phyloP scores from a whole-genome alignment of 1,284 basidiomycete species.

The Heterobasidion occidentale region DNA sequence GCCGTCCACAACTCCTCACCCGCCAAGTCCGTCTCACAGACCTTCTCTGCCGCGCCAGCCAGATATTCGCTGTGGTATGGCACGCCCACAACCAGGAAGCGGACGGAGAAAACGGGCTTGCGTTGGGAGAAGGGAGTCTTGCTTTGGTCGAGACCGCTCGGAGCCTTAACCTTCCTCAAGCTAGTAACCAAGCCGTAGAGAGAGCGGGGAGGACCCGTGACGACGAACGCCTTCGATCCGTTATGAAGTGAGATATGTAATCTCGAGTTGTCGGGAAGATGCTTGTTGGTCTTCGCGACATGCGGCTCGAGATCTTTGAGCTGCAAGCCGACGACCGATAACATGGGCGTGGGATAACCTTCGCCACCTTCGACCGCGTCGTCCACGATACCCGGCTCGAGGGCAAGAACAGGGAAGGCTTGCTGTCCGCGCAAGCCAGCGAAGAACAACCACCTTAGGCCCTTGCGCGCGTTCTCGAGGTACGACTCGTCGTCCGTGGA shows the following conservation, averaged over 20 bases:
- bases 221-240: conserved; percentile 84
- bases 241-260: conserved; percentile 88
- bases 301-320: conserved; percentile 77
- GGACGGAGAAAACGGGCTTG: conserved; percentile 87
- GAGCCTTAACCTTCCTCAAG: conserved; percentile 84
- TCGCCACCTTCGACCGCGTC: conserved; percentile 91
- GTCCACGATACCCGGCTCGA: conserved; percentile 84
- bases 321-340: conserved; percentile 80
- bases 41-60: conserved; percentile 66
- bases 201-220: conserved; percentile 90
- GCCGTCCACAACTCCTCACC: conserved; percentile 79
- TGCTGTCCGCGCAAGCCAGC: conserved; percentile 91
- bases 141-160: conserved; percentile 86
- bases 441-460: conserved; percentile 89
- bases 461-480: conserved; percentile 72
- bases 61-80: conserved; percentile 94
- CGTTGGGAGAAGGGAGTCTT: conserved; percentile 92
- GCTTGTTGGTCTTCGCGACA: conserved; percentile 83
- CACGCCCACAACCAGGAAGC: conserved; percentile 91
- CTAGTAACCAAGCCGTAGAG: conserved; percentile 91
- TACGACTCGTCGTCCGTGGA: conserved; percentile 75
- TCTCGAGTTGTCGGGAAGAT: conserved; percentile 75
- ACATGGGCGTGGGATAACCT: conserved; percentile 90
- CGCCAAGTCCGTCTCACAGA: conserved; percentile 68
- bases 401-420: conserved; percentile 87